These are phyloP conservation scores for Dendrobium nobile DNA, from an alignment of 106 monocot genomes.

Conservation along the genomic window DNA sequence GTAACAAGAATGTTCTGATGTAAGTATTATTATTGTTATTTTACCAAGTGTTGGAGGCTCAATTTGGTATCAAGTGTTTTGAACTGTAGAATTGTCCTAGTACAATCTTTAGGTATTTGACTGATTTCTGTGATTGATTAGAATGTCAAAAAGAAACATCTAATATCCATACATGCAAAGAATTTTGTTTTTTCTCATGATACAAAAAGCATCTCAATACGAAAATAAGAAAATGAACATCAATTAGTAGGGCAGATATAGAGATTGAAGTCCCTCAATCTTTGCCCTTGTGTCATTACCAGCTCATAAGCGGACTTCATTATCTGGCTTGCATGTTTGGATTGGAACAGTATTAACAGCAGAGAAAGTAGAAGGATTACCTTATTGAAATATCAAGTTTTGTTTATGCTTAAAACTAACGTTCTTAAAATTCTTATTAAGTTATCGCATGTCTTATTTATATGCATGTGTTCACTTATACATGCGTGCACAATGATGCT, in stretches of 20 bases:
- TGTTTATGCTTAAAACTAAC: no score
- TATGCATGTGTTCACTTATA: background rate
- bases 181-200: background rate
- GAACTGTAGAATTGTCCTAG: background rate
- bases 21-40: slow-evolving; percentile 30
- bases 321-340: background rate
- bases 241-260: background rate
- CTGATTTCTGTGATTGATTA: background rate
- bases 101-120: background rate
- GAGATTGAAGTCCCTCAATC: background rate
- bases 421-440: no score
- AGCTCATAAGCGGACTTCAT: background rate
- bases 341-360: background rate
- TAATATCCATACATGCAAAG: background rate
- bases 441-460: background rate
- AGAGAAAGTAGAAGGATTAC: background rate
- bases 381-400: background rate
- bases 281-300: background rate
- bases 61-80: background rate
- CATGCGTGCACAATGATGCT: background rate
- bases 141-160: no score
- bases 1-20: slow-evolving; percentile 76
- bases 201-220: background rate
- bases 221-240: background rate
- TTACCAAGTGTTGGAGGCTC: background rate